Percentiles rank a stretch among this genome's conserved stretches.
These are phyloP conservation scores for Glonium stellatum DNA, from an alignment of 495 filamentous ascomycete species.

Conservation along the genomic window DNA sequence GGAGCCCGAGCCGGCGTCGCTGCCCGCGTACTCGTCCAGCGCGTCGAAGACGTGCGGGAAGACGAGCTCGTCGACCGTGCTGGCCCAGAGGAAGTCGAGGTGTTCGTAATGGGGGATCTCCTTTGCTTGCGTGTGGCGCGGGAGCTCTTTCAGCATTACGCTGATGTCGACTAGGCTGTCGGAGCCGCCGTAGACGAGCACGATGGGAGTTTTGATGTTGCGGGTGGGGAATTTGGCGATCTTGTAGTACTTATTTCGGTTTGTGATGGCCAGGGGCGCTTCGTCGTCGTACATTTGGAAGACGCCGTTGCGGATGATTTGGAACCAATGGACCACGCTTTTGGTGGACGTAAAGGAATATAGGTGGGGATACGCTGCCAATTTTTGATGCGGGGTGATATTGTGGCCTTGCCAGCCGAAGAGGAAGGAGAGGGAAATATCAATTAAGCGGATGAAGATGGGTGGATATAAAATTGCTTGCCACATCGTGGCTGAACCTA, in stretches of 20 bases:
- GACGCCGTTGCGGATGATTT: conserved; percentile 88
- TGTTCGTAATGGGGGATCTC: conserved; percentile 90
- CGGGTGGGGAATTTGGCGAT: conserved; percentile 92
- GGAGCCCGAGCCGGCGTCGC: not conserved
- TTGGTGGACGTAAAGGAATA: conserved; percentile 97
- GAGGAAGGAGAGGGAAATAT: conserved; percentile 69
- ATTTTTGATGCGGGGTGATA: conserved; percentile 80
- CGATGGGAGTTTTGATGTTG: conserved; percentile 94
- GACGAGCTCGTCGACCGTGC: conserved; percentile 71
- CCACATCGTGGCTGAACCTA: conserved; percentile 95
- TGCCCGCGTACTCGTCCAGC: conserved; percentile 44
- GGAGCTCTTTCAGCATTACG: conserved; percentile 83
- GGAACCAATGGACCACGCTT: conserved; percentile 96
- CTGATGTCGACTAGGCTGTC: conserved; percentile 94
- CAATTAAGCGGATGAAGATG: conserved; percentile 84
- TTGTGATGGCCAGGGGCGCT: conserved; percentile 52
- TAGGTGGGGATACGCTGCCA: conserved; percentile 92
- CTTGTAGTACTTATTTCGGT: conserved; percentile 64
- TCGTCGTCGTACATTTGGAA: conserved; percentile 99
- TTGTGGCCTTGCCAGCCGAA: conserved; percentile 89
- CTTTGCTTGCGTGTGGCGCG: conserved; percentile 71
- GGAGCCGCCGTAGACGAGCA: conserved; percentile 84
- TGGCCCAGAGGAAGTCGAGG: conserved; percentile 93
- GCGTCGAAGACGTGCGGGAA: conserved; percentile 88
- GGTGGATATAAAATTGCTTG: conserved; percentile 91